phyloP scores from a whole-genome alignment of 805 yeast species.

The Cyberlindnera samutprakarnensis region DNA sequence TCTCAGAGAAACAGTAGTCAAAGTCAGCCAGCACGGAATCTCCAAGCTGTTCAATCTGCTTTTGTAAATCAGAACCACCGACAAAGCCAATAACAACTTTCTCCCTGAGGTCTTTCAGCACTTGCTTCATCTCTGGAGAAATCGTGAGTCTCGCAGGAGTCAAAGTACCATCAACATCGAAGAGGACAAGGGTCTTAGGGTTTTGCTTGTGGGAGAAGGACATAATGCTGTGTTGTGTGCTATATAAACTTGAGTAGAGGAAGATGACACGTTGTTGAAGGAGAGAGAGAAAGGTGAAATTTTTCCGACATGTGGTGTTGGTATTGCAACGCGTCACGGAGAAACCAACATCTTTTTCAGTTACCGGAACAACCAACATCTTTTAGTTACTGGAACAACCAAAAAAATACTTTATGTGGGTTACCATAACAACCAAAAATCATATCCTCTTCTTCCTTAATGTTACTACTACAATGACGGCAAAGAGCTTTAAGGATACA shows the following conservation, averaged over 20 bases:
- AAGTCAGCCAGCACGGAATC: conserved; percentile 66
- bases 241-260: not conserved
- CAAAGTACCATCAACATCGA: conserved; percentile 97
- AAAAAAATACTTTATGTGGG: too few relatives aligned
- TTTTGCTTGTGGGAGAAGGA: conserved; percentile 69
- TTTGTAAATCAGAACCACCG: conserved; percentile 92
- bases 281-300: too few relatives aligned
- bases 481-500: too few relatives aligned
- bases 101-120: conserved; percentile 71
- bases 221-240: conserved; percentile 26
- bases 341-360: too few relatives aligned
- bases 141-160: conserved; percentile 89
- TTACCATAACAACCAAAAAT: too few relatives aligned
- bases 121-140: conserved; percentile 69
- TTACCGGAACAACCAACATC: too few relatives aligned
- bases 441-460: too few relatives aligned
- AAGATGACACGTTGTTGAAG: too few relatives aligned
- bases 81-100: conserved; percentile 95
- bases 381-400: too few relatives aligned
- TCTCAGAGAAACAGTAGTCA: conserved; percentile 95
- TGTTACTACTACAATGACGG: too few relatives aligned
- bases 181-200: conserved; percentile 83
- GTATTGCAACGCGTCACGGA: too few relatives aligned
- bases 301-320: too few relatives aligned
- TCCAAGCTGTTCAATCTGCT: conserved; percentile 96